Evolutionary conservation across 768 basidiomycete species (phyloP), one percentile per base, ranked within the genome.

Genomic region (Trametes cingulata): DNA sequence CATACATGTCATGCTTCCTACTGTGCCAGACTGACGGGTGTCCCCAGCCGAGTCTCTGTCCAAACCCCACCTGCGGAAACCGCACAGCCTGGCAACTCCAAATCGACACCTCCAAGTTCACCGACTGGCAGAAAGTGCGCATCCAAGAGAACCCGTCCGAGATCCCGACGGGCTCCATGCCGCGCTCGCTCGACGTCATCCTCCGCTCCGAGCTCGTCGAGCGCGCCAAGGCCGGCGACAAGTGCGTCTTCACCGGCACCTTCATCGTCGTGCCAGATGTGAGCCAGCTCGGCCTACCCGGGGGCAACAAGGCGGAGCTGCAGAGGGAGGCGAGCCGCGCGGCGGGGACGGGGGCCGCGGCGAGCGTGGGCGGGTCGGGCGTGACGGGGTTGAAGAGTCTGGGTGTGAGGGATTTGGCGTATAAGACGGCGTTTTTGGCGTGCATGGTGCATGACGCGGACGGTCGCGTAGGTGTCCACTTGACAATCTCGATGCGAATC

Each of bases 181-280:
- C 97, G 27, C 88, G 96, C 33, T 96, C 94, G 25, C 77, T 98
- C 58, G 96, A 98, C 71, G 96, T 98, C 42, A 93, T 98, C 64
- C 84, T 98, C 7, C 89, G 97, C 27, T 88, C 89, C 3, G 97
- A 98, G 69, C 84, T 98, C 65, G 97, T 99, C 37, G 97, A 99
- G 73, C 86, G 93, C n/a, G 96, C 96, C 13, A 99, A 99, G 72
- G 97, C 97, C 1, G 97, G 97, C 67, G 97, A 99, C 75, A 98
- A 97, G 74, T 97, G 94, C 71, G 90, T 96, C 50, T 98, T 99
- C 72, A 97, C 93, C 6, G 97, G 97, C 19, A 91, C 93, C 0
- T 98, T 99, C 76, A 95, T 98, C 67, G 96, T 98, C 53, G 95
- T 99, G 0, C 97, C 97, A 4, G 97, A 99, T 75, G 96, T 98